Conservation (phyloP, 2,329 filamentous ascomycete species). For the Penicillium sp. region DNA sequence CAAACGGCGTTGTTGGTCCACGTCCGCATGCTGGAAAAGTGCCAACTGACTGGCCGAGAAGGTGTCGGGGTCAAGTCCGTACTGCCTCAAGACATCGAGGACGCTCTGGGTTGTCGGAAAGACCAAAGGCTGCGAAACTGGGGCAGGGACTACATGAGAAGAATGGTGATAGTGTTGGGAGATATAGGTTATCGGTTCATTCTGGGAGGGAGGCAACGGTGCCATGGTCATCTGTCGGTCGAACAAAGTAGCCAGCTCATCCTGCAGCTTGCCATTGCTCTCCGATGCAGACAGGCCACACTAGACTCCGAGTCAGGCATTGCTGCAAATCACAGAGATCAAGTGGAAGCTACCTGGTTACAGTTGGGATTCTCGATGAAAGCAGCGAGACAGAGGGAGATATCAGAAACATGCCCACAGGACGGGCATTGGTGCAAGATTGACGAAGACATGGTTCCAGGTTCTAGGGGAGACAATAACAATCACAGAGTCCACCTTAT, state of each 20-base stretch:
- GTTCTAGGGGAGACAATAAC: neutral
- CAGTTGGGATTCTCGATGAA: constrained; percentile 41
- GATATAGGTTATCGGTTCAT: constrained; percentile 63
- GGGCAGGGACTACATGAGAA: constrained; percentile 56
- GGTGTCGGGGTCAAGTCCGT: constrained; percentile 67
- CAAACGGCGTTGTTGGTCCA: constrained; percentile 69
- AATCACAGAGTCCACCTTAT: neutral
- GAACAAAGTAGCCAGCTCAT: constrained; percentile 80
- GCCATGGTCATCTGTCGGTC: constrained; percentile 69
- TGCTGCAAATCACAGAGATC: constrained; percentile 15
- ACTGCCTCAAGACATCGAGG: constrained; percentile 59
- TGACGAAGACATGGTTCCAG: constrained; percentile 35
- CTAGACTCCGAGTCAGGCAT: constrained; percentile 29
- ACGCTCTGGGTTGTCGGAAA: constrained; percentile 43
- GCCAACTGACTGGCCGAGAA: constrained; percentile 73
- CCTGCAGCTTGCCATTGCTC: constrained; percentile 63
- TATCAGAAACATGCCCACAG: constrained; percentile 39
- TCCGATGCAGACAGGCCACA: constrained; percentile 43
- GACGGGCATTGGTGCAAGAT: constrained; percentile 40
- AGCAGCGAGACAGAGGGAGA: constrained; percentile 34
- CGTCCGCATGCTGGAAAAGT: constrained; percentile 73
- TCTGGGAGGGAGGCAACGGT: constrained; percentile 28
- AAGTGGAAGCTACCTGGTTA: constrained; percentile 37
- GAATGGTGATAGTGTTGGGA: constrained; percentile 85
- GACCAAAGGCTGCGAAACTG: constrained; percentile 39